Evolutionary conservation across 139 green algal genomes (phyloP).

Genomic region (Haematococcus lacustris): DNA sequence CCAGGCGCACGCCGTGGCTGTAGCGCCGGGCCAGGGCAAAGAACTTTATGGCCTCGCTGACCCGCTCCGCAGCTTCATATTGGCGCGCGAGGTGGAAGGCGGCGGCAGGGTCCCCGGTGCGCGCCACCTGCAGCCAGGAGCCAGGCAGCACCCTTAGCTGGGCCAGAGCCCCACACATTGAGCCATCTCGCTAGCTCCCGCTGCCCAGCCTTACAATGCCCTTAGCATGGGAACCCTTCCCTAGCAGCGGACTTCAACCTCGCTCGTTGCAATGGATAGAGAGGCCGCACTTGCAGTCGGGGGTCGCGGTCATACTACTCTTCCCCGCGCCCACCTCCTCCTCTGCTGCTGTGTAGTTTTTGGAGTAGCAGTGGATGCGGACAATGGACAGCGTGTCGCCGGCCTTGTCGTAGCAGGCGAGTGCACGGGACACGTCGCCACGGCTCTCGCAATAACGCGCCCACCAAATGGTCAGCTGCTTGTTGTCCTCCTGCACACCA

Average conservation of each 20-base stretch:
- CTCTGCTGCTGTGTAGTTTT: slow-evolving; percentile 42
- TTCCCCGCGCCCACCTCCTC: slow-evolving; percentile 41
- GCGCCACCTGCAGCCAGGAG: slow-evolving; percentile 5
- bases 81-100: slow-evolving; percentile 73
- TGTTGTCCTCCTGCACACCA: slow-evolving; percentile 7
- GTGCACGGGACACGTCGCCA: slow-evolving; percentile 43
- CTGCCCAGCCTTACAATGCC: no score
- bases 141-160: no score
- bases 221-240: no score
- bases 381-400: slow-evolving; percentile 53
- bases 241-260: no score
- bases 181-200: no score
- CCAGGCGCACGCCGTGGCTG: slow-evolving; percentile 41
- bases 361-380: slow-evolving; percentile 48
- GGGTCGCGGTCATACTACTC: no score
- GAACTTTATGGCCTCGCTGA: slow-evolving; percentile 44
- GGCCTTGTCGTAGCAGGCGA: slow-evolving; percentile 49
- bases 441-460: slow-evolving; percentile 60
- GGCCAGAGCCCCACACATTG: no score
- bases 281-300: no score
- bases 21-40: slow-evolving; percentile 21
- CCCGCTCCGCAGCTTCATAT: slow-evolving; percentile 54
- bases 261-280: no score
- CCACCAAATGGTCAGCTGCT: slow-evolving; percentile 68
- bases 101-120: slow-evolving; percentile 38